Conservation (phyloP, 306 rosid genomes). For the Ochetophila trinervis region DNA sequence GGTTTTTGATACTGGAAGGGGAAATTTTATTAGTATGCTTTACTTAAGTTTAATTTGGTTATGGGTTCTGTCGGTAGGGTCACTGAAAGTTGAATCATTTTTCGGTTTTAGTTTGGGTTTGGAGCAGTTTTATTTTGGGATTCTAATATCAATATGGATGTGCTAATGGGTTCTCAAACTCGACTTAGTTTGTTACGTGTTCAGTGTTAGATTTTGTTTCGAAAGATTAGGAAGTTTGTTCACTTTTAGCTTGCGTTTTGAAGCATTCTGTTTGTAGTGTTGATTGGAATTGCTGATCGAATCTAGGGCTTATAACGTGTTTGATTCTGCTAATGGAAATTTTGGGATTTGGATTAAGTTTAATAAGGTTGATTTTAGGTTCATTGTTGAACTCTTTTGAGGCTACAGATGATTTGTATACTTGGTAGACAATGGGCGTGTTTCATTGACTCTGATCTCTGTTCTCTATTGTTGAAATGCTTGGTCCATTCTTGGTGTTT, state of each 20-base stretch:
- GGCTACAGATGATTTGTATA: not conserved
- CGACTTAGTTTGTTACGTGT: not conserved
- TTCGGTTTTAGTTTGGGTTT: not conserved
- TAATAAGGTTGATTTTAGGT: not conserved
- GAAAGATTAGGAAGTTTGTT: not conserved
- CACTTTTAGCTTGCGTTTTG: not conserved
- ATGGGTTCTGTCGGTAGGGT: slow-evolving; percentile 1
- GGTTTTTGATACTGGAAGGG: not conserved
- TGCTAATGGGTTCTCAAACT: not conserved
- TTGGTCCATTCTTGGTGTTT: not conserved
- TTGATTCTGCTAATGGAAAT: not conserved
- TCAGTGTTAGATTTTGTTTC: not conserved
- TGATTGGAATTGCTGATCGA: slow-evolving; percentile 7
- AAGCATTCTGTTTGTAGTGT: not conserved
- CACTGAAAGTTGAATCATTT: not conserved
- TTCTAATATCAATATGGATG: slow-evolving; percentile 1
- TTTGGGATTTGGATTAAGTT: not conserved
- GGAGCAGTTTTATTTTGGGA: not conserved
- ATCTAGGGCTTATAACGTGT: not conserved
- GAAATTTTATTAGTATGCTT: not conserved
- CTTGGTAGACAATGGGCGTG: not conserved
- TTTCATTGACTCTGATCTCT: not conserved
- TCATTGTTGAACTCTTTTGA: not conserved
- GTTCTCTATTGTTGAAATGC: not conserved
- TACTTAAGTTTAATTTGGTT: not conserved